Conservation (phyloP, 2,329 filamentous ascomycete species). For the Ophiocordyceps sinensis region DNA sequence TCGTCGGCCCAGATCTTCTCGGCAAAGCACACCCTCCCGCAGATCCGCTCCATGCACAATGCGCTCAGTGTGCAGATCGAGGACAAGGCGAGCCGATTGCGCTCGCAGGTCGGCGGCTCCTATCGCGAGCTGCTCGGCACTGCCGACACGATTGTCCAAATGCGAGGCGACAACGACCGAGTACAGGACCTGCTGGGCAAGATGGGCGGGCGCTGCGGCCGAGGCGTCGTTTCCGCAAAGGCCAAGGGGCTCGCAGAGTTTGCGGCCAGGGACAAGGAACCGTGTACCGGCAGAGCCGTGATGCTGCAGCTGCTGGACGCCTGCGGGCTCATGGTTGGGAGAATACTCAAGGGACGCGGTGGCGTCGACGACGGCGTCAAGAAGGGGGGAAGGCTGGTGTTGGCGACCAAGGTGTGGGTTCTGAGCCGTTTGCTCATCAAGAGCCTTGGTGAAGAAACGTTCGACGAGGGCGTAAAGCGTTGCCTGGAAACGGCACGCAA, state of each 20-base stretch:
- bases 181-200: slow-evolving; percentile 57
- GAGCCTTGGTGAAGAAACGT: slow-evolving; percentile 40
- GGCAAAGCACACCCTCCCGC: slow-evolving; percentile 41
- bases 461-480: slow-evolving; percentile 17
- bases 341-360: slow-evolving; percentile 29
- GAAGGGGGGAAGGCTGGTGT: slow-evolving; percentile 35
- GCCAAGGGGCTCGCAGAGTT: slow-evolving; percentile 40
- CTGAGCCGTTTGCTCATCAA: slow-evolving; percentile 63
- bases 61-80: slow-evolving; percentile 43
- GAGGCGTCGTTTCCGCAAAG: slow-evolving; percentile 54
- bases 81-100: slow-evolving; percentile 46
- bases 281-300: slow-evolving; percentile 20
- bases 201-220: slow-evolving; percentile 67
- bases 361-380: slow-evolving; percentile 14
- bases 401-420: slow-evolving; percentile 59
- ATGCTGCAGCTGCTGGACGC: slow-evolving; percentile 35
- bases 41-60: slow-evolving; percentile 49
- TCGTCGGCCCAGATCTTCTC: slow-evolving; percentile 41
- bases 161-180: slow-evolving; percentile 63
- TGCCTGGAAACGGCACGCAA: slow-evolving; percentile 47
- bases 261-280: slow-evolving; percentile 12
- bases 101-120: slow-evolving; percentile 48
- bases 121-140: slow-evolving; percentile 87
- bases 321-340: slow-evolving; percentile 33
- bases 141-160: slow-evolving; percentile 83